Conservation (phyloP, 805 yeast genomes). For the Metschnikowia peoriensis region DNA sequence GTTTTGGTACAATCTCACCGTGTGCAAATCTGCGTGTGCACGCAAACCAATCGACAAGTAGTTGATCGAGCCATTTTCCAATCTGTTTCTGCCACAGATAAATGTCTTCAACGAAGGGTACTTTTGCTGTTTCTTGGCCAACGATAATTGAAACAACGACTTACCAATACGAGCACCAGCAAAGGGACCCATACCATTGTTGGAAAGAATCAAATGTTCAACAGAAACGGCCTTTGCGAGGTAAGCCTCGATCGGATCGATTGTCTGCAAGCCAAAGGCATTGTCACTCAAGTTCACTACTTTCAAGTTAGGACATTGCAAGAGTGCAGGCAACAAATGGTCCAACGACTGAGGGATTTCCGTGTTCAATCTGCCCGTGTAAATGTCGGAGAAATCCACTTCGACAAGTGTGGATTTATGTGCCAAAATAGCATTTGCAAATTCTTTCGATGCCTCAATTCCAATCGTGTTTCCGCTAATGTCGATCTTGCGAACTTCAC, state of each 20-base stretch:
- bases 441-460: slow-evolving; percentile 74
- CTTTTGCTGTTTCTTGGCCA: slow-evolving; percentile 54
- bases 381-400: slow-evolving; percentile 85
- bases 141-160: slow-evolving; percentile 70
- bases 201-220: slow-evolving; percentile 83
- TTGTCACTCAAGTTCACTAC: slow-evolving; percentile 87
- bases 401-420: slow-evolving; percentile 53
- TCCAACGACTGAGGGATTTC: slow-evolving; percentile 88
- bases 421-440: slow-evolving; percentile 55
- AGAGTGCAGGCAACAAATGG: slow-evolving; percentile 67
- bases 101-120: slow-evolving; percentile 70
- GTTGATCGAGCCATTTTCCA: slow-evolving; percentile 91
- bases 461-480: slow-evolving; percentile 94
- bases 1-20: slow-evolving; percentile 84
- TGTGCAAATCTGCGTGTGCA: slow-evolving; percentile 71
- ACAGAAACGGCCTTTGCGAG: slow-evolving; percentile 72
- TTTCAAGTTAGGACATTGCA: slow-evolving; percentile 63
- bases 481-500: slow-evolving; percentile 56
- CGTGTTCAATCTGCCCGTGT: slow-evolving; percentile 90
- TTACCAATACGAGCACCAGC: slow-evolving; percentile 94
- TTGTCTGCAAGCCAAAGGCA: slow-evolving; percentile 95
- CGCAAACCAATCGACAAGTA: slow-evolving; percentile 83
- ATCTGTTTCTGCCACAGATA: slow-evolving; percentile 94
- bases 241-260: slow-evolving; percentile 81
- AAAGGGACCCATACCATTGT: slow-evolving; percentile 98